Evolutionary conservation across 108 stramenopile species (phyloP), one percentile per base, ranked within the genome.

Genomic region (Nannochloropsis gaditana): DNA sequence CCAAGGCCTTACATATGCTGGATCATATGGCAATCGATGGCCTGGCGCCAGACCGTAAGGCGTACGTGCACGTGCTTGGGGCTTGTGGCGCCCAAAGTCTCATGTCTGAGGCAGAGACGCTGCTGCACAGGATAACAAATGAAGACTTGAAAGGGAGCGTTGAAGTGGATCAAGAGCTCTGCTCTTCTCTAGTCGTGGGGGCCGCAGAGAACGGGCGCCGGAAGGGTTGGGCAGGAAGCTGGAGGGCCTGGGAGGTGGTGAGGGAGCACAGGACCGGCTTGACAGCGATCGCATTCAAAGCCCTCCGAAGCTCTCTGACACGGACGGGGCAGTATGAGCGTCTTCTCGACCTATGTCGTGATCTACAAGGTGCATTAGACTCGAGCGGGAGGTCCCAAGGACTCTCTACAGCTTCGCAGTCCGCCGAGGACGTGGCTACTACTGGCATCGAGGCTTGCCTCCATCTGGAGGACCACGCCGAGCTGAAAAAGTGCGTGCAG

Each of bases 81-180:
- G 59, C 59, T n/a, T 73, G 59, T 73, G 59, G 59, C 19, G 59
- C 59, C 15, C 59, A 73, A n/a, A n/a, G 59, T 15, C 59, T 73
- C 2, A 15, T 73, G 8, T 73, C 59, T 15, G 59, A 73, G 59
- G 59, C 59, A 2, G 15, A n/a, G 59, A 6, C 2, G n/a, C 59
- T 73, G 59, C 59, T 73, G 15, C 59, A n/a, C 4, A 15, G 6
- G 59, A 15, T 73, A n/a, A 6, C n/a, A n/a, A 73, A 15, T n/a
- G 4, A 2, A 15, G n/a, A 73, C n/a, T 15, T n/a, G n/a, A 73
- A 73, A n/a, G 59, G 59, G n/a, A n/a, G n/a, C 15, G 59, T 73
- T 15, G 19, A 73, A 0, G 5, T 73, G 8, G 59, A 73, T 3
- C 59, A 73, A 15, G 59, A n/a, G n/a, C n/a, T 73, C 19, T 73